Percentiles rank a stretch among this genome's conserved stretches.
Evolutionary conservation across 768 basidiomycete genomes (phyloP).

Genomic region (Zangia roseola): DNA sequence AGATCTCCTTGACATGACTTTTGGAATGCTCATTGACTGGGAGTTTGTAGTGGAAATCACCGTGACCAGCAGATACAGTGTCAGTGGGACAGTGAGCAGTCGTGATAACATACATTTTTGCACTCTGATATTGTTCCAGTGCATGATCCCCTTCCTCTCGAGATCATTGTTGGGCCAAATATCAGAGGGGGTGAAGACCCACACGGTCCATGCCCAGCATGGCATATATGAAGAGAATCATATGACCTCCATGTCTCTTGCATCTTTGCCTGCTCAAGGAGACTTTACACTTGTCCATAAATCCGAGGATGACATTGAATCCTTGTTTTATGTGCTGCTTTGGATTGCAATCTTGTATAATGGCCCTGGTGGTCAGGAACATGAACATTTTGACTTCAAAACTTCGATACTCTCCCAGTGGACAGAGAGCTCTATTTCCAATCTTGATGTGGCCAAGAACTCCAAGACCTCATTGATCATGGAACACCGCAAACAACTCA

Average conservation of each 20-base stretch:
- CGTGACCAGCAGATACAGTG: background rate
- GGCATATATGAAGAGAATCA: background rate
- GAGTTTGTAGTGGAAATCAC: background rate
- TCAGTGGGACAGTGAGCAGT: background rate
- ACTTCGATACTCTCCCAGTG: background rate
- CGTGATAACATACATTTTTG: too few species aligned
- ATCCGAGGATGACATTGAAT: background rate
- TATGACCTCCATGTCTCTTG: too few species aligned
- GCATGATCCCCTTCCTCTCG: background rate
- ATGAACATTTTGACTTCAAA: background rate
- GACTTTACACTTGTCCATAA: background rate
- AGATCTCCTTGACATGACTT: background rate
- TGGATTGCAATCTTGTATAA: background rate
- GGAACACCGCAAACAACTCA: background rate
- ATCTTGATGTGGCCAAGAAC: background rate
- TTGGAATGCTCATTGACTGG: background rate
- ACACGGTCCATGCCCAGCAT: background rate
- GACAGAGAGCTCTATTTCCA: background rate
- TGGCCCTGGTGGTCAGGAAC: background rate
- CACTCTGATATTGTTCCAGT: background rate
- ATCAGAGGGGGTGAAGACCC: background rate
- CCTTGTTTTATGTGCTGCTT: background rate
- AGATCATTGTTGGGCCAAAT: background rate
- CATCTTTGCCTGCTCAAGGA: too few species aligned
- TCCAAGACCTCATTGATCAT: background rate